Evolutionary conservation across 306 rosid species (phyloP).

Genomic region (Cucumis melo): DNA sequence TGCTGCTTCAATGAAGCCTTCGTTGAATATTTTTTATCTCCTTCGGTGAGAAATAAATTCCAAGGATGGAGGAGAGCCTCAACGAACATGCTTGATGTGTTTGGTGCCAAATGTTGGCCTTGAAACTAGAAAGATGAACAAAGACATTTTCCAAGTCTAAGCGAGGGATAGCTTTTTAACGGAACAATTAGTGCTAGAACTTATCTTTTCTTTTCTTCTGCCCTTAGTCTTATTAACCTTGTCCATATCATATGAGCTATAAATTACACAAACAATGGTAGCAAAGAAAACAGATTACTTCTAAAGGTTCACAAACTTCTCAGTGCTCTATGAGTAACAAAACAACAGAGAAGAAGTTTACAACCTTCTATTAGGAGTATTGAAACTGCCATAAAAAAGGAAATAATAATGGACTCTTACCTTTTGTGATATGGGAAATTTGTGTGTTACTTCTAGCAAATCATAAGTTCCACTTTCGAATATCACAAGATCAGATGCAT

Average conservation of each 20-base stretch:
- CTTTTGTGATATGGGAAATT: conserved; percentile 53
- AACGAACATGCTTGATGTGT: conserved; percentile 38
- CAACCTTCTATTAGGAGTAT: not conserved
- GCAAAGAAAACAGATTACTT: not conserved
- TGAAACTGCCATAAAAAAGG: not conserved
- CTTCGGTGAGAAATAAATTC: conserved; percentile 35
- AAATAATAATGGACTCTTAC: conserved; percentile 17
- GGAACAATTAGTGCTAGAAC: not conserved
- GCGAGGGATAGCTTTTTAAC: not conserved
- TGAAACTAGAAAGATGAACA: conserved; percentile 35
- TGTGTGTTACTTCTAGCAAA: conserved; percentile 57
- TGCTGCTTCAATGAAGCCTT: conserved; percentile 20
- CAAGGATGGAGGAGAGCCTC: conserved; percentile 63
- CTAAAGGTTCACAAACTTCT: not conserved
- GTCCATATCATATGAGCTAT: not conserved
- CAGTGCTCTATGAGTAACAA: not conserved
- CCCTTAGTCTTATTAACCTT: not conserved
- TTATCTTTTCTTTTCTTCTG: not conserved
- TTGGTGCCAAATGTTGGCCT: conserved; percentile 19
- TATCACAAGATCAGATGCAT: conserved; percentile 23
- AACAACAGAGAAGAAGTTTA: not conserved
- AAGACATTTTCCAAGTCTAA: not conserved
- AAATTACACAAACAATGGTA: conserved; percentile 3
- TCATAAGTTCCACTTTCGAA: conserved; percentile 48
- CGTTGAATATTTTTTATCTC: conserved; percentile 16